A percentile compares a stretch with the other conserved stretches of the same genome.
Evolutionary conservation across 2,329 filamentous ascomycete genomes (phyloP).

Genomic region (Polychaeton citri): DNA sequence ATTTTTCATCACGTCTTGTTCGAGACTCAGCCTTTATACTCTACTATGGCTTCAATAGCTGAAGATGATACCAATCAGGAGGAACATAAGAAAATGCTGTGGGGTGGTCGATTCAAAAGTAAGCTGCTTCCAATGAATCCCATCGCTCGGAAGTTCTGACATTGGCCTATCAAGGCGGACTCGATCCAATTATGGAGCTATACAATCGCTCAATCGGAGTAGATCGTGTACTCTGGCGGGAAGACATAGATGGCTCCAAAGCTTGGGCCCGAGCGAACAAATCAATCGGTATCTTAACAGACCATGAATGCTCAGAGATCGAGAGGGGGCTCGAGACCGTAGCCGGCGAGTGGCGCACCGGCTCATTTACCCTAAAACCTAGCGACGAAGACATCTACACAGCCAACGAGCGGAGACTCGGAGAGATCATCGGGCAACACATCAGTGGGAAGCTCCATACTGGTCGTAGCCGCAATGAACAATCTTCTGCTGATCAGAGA

Average conservation of each 20-base stretch:
- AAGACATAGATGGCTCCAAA: constrained; percentile 64
- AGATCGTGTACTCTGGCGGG: constrained; percentile 59
- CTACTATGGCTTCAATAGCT: too few relatives aligned
- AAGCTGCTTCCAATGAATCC: too few relatives aligned
- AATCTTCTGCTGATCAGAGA: constrained; percentile 74
- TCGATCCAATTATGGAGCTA: constrained; percentile 67
- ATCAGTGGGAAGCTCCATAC: constrained; percentile 77
- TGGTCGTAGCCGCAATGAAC: constrained; percentile 66
- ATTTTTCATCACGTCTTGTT: too few relatives aligned
- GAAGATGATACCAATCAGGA: too few relatives aligned
- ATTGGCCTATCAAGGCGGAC: too few relatives aligned
- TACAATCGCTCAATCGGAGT: constrained; percentile 69
- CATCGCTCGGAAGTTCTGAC: too few relatives aligned
- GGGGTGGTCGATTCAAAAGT: background rate
- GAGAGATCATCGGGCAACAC: constrained; percentile 71
- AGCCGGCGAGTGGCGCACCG: constrained; percentile 29
- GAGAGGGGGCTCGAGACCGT: constrained; percentile 51
- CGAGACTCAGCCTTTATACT: too few relatives aligned
- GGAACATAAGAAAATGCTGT: too few relatives aligned
- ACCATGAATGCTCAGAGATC: constrained; percentile 57
- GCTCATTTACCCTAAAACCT: constrained; percentile 26
- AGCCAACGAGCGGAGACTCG: constrained; percentile 35
- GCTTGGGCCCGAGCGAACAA: constrained; percentile 65
- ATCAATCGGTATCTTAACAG: constrained; percentile 56
- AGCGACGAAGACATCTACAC: constrained; percentile 36